phyloP scores from a whole-genome alignment of 2,329 filamentous ascomycete species.

The Sarocladium brachiariae region DNA sequence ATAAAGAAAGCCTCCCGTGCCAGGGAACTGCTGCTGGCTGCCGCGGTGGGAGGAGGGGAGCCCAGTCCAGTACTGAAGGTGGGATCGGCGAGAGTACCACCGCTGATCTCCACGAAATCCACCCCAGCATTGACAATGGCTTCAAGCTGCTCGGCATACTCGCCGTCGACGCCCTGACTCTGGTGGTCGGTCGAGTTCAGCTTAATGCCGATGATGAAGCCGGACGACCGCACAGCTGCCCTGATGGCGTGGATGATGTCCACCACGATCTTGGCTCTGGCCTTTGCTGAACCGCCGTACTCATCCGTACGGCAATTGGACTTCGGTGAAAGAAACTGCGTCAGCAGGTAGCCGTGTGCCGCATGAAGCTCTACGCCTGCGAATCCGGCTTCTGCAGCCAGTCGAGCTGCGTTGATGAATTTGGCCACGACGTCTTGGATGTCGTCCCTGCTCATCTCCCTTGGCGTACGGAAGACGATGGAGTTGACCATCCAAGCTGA shows the following conservation, averaged over 20 bases:
- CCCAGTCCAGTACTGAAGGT: not conserved
- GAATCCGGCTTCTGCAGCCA: constrained; percentile 39
- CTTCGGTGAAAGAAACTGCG: constrained; percentile 45
- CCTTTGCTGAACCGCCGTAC: constrained; percentile 46
- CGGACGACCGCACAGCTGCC: constrained; percentile 24
- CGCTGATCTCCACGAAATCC: constrained; percentile 63
- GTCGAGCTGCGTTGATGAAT: constrained; percentile 45
- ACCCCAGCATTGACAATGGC: constrained; percentile 41
- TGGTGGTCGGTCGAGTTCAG: constrained; percentile 53
- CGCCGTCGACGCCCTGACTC: constrained; percentile 32
- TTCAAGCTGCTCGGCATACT: constrained; percentile 52
- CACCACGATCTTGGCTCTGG: constrained; percentile 41
- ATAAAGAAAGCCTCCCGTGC: constrained; percentile 61
- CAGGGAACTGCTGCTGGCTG: too few species aligned
- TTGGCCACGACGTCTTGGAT: constrained; percentile 44
- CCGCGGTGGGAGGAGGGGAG: not conserved
- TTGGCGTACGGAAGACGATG: constrained; percentile 45
- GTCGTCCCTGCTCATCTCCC: constrained; percentile 47
- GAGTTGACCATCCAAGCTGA: constrained; percentile 23
- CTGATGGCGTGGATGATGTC: constrained; percentile 41
- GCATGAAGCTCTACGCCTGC: constrained; percentile 39
- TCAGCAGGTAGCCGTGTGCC: constrained; percentile 51
- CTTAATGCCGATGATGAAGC: constrained; percentile 47
- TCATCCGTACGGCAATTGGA: constrained; percentile 46
- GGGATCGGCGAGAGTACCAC: constrained; percentile 49